phyloP scores from a whole-genome alignment of 305 asterid species.

The Salvia sclarea region DNA sequence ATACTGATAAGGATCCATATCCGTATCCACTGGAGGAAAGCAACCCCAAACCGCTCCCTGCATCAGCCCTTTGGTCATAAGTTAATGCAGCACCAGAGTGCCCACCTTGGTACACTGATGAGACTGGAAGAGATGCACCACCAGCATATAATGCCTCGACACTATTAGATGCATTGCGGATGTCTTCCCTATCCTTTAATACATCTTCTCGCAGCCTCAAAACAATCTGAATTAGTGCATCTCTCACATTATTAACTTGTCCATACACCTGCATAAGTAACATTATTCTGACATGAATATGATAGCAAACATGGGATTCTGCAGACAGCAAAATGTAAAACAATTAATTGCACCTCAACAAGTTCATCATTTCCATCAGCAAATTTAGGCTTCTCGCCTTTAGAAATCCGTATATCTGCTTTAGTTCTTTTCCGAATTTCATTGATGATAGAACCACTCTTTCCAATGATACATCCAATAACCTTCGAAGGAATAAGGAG shows the following conservation, averaged over 20 bases:
- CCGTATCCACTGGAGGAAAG: constrained; percentile 72
- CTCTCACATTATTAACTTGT: constrained; percentile 69
- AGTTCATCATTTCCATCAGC: constrained; percentile 78
- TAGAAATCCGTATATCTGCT: constrained; percentile 85
- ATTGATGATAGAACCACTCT: constrained; percentile 79
- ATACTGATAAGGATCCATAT: constrained; percentile 69
- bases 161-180: constrained; percentile 57
- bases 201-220: constrained; percentile 90
- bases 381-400: constrained; percentile 76
- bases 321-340: constrained; percentile 21
- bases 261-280: constrained; percentile 61
- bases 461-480: constrained; percentile 91
- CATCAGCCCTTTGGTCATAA: constrained; percentile 72
- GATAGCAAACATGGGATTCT: constrained; percentile 22
- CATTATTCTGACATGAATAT: constrained; percentile 29
- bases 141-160: constrained; percentile 54
- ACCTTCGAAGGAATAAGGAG: constrained; percentile 86
- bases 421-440: constrained; percentile 88
- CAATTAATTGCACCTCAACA: constrained; percentile 63
- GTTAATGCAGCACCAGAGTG: constrained; percentile 57
- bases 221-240: constrained; percentile 88
- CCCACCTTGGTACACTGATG: constrained; percentile 56
- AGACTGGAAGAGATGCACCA: constrained; percentile 55
- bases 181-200: constrained; percentile 66
- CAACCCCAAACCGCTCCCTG: constrained; percentile 62